These are phyloP conservation scores for Bullera alba DNA, from an alignment of 768 basidiomycete genomes.

Conservation along the genomic window DNA sequence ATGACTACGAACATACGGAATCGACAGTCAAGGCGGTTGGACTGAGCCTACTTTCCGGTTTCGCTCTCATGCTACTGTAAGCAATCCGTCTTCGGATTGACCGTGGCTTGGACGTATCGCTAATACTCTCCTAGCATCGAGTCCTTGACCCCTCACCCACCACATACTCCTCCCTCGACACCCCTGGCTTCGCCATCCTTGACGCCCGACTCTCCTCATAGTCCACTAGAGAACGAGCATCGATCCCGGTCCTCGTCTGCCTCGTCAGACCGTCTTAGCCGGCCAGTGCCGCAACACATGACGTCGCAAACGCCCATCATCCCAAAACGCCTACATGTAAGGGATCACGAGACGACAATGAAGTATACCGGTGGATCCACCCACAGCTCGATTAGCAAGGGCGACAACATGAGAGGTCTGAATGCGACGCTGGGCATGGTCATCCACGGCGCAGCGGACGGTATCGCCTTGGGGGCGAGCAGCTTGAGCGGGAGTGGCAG, in stretches of 20 bases:
- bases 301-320: conserved; percentile 31
- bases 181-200: conserved; percentile 26
- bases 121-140: conserved; percentile 21
- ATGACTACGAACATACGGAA: conserved; percentile 20
- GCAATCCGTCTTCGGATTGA: no score
- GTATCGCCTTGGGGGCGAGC: conserved; percentile 76
- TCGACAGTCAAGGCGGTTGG: conserved; percentile 38
- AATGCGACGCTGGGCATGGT: conserved; percentile 73
- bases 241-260: no score
- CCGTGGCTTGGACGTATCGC: conserved; percentile 36
- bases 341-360: conserved; percentile 16
- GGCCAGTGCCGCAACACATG: conserved; percentile 15
- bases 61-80: conserved; percentile 46
- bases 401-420: conserved; percentile 51
- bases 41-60: conserved; percentile 38
- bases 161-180: conserved; percentile 21
- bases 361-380: conserved; percentile 11
- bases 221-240: conserved; percentile 9
- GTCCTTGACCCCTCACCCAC: conserved; percentile 42
- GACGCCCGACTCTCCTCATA: conserved; percentile 11
- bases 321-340: conserved; percentile 28
- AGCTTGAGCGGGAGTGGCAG: conserved; percentile 44
- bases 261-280: no score
- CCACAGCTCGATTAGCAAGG: conserved; percentile 23
- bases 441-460: conserved; percentile 84